phyloP scores from a whole-genome alignment of 306 rosid species.

The Medicago truncatula region DNA sequence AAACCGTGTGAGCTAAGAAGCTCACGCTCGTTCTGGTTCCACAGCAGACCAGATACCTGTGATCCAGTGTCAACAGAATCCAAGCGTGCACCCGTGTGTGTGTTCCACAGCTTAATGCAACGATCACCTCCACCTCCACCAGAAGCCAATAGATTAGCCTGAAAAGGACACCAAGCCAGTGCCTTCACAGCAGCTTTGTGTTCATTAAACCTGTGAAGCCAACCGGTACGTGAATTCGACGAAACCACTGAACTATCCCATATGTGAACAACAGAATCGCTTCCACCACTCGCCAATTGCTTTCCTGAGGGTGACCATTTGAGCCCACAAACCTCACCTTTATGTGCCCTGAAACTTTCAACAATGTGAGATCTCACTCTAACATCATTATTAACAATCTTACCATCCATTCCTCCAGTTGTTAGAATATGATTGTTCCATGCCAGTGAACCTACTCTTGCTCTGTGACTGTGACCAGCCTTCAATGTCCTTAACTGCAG shows the following conservation, averaged over 20 bases:
- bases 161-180: background rate
- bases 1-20: conserved; percentile 1
- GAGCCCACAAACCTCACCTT: background rate
- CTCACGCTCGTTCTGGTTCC: background rate
- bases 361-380: background rate
- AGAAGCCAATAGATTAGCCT: background rate
- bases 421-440: background rate
- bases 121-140: background rate
- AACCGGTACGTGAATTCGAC: background rate
- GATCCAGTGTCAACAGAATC: background rate
- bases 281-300: background rate
- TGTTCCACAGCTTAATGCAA: conserved; percentile 2
- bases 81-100: background rate
- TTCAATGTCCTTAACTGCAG: background rate
- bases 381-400: background rate
- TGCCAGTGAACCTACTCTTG: background rate
- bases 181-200: background rate
- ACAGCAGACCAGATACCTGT: background rate
- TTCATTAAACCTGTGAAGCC: background rate
- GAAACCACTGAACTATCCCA: background rate
- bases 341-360: background rate
- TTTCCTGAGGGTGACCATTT: background rate
- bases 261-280: background rate
- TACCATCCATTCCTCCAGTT: background rate
- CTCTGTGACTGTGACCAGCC: background rate